Evolutionary conservation across 345 rosid genomes (phyloP).

Genomic region (Citrus medica): DNA sequence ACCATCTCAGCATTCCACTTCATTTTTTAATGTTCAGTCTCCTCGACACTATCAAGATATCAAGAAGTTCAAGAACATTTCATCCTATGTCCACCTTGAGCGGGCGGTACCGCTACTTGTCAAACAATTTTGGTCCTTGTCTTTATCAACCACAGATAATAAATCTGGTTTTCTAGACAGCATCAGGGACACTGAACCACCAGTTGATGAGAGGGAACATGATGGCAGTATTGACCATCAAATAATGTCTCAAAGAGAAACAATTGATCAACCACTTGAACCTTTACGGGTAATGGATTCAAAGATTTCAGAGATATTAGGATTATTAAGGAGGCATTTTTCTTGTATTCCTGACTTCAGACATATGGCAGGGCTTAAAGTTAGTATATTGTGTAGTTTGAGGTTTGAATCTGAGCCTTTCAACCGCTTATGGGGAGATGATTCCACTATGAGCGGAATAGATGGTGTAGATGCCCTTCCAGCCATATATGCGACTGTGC

Average conservation of each 20-base stretch:
- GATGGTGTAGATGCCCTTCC: constrained; percentile 57
- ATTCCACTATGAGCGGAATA: constrained; percentile 35
- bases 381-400: constrained; percentile 62
- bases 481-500: constrained; percentile 81
- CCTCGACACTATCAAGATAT: constrained; percentile 53
- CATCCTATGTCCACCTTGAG: constrained; percentile 69
- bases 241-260: constrained; percentile 39
- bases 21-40: constrained; percentile 62
- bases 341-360: constrained; percentile 83
- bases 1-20: constrained; percentile 65
- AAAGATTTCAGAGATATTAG: constrained; percentile 65
- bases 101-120: constrained; percentile 62
- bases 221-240: constrained; percentile 35
- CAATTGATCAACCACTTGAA: constrained; percentile 34
- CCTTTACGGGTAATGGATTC: constrained; percentile 88
- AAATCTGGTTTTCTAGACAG: constrained; percentile 41
- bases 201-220: constrained; percentile 38
- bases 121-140: constrained; percentile 86
- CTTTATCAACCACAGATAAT: constrained; percentile 48
- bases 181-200: constrained; percentile 42
- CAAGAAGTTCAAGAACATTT: constrained; percentile 54
- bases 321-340: constrained; percentile 72
- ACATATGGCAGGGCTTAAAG: constrained; percentile 72
- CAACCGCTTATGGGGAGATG: constrained; percentile 45
- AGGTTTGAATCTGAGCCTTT: constrained; percentile 80